A percentile compares a stretch with the other conserved stretches of the same genome.
Conservation (phyloP, 495 filamentous ascomycete genomes). For the Articulospora tetracladia region DNA sequence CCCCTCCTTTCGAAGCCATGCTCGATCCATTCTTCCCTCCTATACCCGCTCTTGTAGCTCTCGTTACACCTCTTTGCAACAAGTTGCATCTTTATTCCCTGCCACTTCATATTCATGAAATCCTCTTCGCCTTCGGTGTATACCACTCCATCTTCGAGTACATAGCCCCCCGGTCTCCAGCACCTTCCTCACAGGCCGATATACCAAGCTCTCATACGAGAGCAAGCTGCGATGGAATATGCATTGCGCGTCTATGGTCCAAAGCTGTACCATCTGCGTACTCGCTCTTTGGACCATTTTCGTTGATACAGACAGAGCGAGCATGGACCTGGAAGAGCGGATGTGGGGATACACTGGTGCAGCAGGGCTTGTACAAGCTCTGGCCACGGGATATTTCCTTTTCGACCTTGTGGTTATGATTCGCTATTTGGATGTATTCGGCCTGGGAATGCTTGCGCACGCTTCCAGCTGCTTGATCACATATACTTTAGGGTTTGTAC, state of each 20-base stretch:
- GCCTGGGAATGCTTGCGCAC: constrained; percentile 83
- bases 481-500: constrained; percentile 86
- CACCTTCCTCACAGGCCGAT: constrained; percentile 62
- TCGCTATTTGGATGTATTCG: constrained; percentile 73
- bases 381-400: constrained; percentile 91
- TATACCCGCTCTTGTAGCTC: constrained; percentile 42
- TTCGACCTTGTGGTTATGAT: constrained; percentile 82
- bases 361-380: constrained; percentile 76
- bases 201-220: constrained; percentile 58
- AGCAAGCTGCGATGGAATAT: constrained; percentile 92
- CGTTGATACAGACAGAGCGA: constrained; percentile 65
- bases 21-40: constrained; percentile 62
- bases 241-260: constrained; percentile 85
- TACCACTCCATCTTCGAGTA: constrained; percentile 73
- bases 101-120: constrained; percentile 82
- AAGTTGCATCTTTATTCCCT: constrained; percentile 61
- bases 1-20: constrained; percentile 35
- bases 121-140: constrained; percentile 64
- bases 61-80: constrained; percentile 52
- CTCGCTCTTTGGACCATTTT: constrained; percentile 82
- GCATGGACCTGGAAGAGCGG: constrained; percentile 67
- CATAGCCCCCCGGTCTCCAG: constrained; percentile 68
- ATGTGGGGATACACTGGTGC: constrained; percentile 85
- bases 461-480: constrained; percentile 82
- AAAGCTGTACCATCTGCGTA: constrained; percentile 71